These are phyloP conservation scores for Aristolochia fimbriata DNA, from an alignment of 164 flowering plant species.

Conservation along the genomic window DNA sequence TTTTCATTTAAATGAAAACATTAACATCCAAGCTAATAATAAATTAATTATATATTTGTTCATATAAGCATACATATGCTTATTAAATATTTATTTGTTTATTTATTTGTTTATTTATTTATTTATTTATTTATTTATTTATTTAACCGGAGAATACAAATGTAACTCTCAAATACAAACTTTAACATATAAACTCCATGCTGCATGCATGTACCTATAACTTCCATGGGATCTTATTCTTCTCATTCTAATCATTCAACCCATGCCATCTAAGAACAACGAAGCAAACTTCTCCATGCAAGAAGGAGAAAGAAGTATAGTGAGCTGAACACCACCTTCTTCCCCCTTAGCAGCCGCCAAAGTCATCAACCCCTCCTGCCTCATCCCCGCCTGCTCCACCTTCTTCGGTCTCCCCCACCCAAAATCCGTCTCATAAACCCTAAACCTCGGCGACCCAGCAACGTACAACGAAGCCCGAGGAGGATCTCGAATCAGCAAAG, in stretches of 20 bases:
- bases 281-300: background rate
- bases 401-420: slow-evolving; percentile 2
- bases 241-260: too few species aligned
- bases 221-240: too few species aligned
- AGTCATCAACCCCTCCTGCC: background rate
- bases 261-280: background rate
- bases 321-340: background rate
- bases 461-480: background rate
- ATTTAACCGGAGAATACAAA: too few species aligned
- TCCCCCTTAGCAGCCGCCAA: background rate
- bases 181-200: too few species aligned
- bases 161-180: too few species aligned
- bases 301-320: background rate
- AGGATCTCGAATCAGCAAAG: background rate
- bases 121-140: too few species aligned
- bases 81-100: too few species aligned
- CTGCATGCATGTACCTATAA: too few species aligned
- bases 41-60: too few species aligned
- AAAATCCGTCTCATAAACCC: slow-evolving; percentile 3
- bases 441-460: background rate
- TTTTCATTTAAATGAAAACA: background rate
- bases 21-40: background rate
- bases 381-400: background rate
- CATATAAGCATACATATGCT: too few species aligned
- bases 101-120: too few species aligned